These are phyloP conservation scores for Myrmaecium sp. DNA, from an alignment of 2,329 filamentous ascomycete species.

Conservation along the genomic window DNA sequence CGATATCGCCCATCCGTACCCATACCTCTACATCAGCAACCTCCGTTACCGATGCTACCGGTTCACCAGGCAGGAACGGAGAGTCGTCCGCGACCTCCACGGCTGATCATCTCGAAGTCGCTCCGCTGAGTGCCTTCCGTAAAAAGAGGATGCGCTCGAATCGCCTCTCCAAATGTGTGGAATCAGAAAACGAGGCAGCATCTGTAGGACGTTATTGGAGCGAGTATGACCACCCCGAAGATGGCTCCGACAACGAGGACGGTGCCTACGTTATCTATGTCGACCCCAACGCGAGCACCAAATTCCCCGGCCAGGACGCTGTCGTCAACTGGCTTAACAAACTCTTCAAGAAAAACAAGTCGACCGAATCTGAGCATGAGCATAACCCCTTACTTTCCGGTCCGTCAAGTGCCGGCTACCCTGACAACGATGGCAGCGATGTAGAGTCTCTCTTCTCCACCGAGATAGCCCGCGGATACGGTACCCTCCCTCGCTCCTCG, in stretches of 20 bases:
- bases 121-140: slow-evolving; percentile 24
- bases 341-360: slow-evolving; percentile 12
- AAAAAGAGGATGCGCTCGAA: slow-evolving; percentile 18
- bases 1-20: slow-evolving; percentile 12
- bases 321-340: slow-evolving; percentile 34
- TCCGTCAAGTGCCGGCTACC: slow-evolving; percentile 3
- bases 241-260: slow-evolving; percentile 34
- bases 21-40: slow-evolving; percentile 21
- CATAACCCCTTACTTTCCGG: slow-evolving; percentile 34
- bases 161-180: slow-evolving; percentile 7
- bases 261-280: slow-evolving; percentile 58
- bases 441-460: slow-evolving; percentile 15
- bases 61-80: slow-evolving; percentile 12
- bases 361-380: slow-evolving; percentile 25
- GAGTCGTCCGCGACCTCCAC: slow-evolving; percentile 19
- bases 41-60: slow-evolving; percentile 19
- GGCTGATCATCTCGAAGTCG: slow-evolving; percentile 19
- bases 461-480: slow-evolving; percentile 14
- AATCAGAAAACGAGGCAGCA: slow-evolving; percentile 9
- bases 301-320: slow-evolving; percentile 47
- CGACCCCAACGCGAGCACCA: slow-evolving; percentile 44
- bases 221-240: slow-evolving; percentile 71
- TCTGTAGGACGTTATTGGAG: slow-evolving; percentile 54
- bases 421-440: slow-evolving; percentile 5
- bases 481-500: slow-evolving; percentile 1